Percentiles rank a stretch among this genome's conserved stretches.
Conservation (phyloP, 768 basidiomycete species). For the Trametes maxima region DNA sequence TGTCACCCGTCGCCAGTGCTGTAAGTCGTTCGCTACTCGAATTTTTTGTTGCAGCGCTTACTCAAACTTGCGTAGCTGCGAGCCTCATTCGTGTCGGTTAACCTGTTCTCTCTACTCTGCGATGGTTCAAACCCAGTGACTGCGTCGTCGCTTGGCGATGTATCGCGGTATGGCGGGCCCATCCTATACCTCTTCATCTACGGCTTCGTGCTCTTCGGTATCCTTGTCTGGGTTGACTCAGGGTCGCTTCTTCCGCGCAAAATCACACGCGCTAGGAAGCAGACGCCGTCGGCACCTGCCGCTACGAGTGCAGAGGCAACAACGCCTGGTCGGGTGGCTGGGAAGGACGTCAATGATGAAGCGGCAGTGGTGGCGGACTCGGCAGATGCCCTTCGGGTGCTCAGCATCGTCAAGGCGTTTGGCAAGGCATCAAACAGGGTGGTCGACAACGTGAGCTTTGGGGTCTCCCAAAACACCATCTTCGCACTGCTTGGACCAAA, state of each 20-base stretch:
- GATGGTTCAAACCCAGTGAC: constrained; percentile 52
- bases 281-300: not conserved
- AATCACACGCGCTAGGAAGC: constrained; percentile 29
- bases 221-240: constrained; percentile 75
- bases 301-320: not conserved
- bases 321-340: constrained; percentile 1
- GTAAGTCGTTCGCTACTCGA: constrained; percentile 42
- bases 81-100: constrained; percentile 73
- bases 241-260: constrained; percentile 51
- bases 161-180: constrained; percentile 71
- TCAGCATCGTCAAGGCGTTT: constrained; percentile 65
- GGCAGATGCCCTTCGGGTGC: constrained; percentile 61
- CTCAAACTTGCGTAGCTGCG: constrained; percentile 46
- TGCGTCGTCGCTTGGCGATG: constrained; percentile 48
- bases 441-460: constrained; percentile 75
- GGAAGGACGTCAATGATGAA: constrained; percentile 58
- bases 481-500: constrained; percentile 82
- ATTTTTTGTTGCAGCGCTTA: not conserved
- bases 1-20: constrained; percentile 69
- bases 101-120: constrained; percentile 76
- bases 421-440: constrained; percentile 46
- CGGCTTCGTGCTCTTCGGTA: constrained; percentile 54
- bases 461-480: constrained; percentile 60
- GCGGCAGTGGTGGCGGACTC: constrained; percentile 49
- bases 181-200: constrained; percentile 73